phyloP scores from a whole-genome alignment of 2,329 filamentous ascomycete genomes.

The Phaeosphaeria sp. region DNA sequence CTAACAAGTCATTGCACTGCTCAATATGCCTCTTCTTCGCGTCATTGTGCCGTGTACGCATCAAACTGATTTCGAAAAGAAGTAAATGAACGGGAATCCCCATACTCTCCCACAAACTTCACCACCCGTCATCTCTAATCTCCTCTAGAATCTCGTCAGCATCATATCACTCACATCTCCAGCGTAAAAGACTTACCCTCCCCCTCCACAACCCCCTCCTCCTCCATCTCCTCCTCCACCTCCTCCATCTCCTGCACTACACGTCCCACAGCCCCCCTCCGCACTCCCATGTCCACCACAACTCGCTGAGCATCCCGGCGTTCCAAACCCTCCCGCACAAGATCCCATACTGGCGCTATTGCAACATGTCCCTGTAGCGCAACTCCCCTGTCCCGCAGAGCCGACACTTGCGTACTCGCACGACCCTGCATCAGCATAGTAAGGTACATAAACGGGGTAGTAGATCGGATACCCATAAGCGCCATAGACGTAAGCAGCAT shows the following conservation, averaged over 20 bases:
- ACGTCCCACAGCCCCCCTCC: conserved; percentile 52
- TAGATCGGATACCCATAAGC: conserved; percentile 53
- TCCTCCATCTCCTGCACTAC: conserved; percentile 51
- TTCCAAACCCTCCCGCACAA: conserved; percentile 22
- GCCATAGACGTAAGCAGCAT: conserved; percentile 38
- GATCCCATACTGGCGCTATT: conserved; percentile 39
- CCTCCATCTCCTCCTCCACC: conserved; percentile 62
- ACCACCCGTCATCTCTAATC: no score
- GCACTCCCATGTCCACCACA: conserved; percentile 35
- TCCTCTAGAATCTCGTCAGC: no score
- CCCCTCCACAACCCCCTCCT: conserved; percentile 61
- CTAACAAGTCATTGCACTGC: no score
- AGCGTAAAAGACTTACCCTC: conserved; percentile 35
- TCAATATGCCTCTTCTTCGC: no score
- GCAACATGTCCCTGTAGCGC: conserved; percentile 58
- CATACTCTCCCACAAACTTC: no score
- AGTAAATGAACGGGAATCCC: no score
- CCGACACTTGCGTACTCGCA: conserved; percentile 50
- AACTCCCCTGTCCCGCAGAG: conserved; percentile 55
- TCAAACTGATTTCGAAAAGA: no score
- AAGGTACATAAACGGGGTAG: conserved; percentile 51
- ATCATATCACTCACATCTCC: no score
- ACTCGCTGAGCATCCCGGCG: conserved; percentile 31
- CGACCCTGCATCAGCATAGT: conserved; percentile 51
- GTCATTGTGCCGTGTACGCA: no score